Evolutionary conservation across 2,329 filamentous ascomycete genomes (phyloP).

Genomic region (Sporothrix protearum): DNA sequence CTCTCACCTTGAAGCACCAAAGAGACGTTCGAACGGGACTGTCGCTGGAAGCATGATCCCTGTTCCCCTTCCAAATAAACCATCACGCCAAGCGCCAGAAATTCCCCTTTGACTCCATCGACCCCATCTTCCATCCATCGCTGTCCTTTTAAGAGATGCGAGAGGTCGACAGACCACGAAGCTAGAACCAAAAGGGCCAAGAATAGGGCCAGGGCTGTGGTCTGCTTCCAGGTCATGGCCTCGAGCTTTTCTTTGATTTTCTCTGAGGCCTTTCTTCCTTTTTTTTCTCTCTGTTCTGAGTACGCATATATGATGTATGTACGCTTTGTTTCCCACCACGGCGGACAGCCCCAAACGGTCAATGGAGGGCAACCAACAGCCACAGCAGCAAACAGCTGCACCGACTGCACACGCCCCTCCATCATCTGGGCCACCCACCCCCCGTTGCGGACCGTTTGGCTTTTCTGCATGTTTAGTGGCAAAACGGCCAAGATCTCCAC

Average conservation of each 20-base stretch:
- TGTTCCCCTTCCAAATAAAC: slow-evolving; percentile 5
- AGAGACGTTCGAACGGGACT: not conserved
- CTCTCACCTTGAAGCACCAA: not conserved
- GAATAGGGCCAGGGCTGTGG: not conserved
- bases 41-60: not conserved
- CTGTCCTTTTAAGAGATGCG: slow-evolving; percentile 4
- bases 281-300: too few species aligned
- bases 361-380: not conserved
- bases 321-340: not conserved
- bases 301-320: too few species aligned
- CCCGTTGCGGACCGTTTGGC: not conserved
- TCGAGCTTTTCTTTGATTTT: not conserved
- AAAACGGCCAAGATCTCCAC: not conserved
- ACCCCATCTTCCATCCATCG: not conserved
- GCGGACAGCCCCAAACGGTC: not conserved
- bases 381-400: not conserved
- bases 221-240: not conserved
- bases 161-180: not conserved
- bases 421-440: not conserved
- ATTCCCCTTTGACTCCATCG: not conserved
- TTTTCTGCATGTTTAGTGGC: slow-evolving; percentile 8
- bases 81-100: not conserved
- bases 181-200: not conserved
- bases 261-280: not conserved
- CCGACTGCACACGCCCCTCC: slow-evolving; percentile 11